These are phyloP conservation scores for Begonia fuchsioides DNA, from an alignment of 306 rosid species.

Conservation along the genomic window DNA sequence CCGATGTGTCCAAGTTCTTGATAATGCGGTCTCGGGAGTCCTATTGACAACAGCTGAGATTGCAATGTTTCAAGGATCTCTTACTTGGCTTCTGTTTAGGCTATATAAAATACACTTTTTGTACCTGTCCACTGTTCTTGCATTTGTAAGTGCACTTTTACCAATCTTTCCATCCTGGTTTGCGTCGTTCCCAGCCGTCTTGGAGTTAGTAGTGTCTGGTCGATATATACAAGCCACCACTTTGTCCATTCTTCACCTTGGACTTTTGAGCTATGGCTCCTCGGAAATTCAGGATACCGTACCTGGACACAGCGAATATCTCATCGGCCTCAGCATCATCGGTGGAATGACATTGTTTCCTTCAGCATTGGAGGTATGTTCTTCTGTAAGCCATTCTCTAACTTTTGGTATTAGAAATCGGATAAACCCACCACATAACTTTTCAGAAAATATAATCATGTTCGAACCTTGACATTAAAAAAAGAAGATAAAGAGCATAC, in stretches of 20 bases:
- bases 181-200: slow-evolving; percentile 70
- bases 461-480: no score
- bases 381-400: no score
- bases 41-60: slow-evolving; percentile 85
- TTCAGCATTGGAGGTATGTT: slow-evolving; percentile 72
- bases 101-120: slow-evolving; percentile 68
- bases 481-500: no score
- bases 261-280: slow-evolving; percentile 66
- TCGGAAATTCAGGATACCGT: slow-evolving; percentile 77
- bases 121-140: slow-evolving; percentile 81
- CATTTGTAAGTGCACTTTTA: slow-evolving; percentile 60
- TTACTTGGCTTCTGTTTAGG: slow-evolving; percentile 83
- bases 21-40: slow-evolving; percentile 81
- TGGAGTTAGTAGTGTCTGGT: slow-evolving; percentile 71
- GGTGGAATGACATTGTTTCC: slow-evolving; percentile 97
- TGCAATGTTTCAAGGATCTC: slow-evolving; percentile 77
- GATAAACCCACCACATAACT: no score
- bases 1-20: slow-evolving; percentile 85
- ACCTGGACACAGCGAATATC: slow-evolving; percentile 86
- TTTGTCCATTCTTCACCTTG: slow-evolving; percentile 51
- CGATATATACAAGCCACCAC: slow-evolving; percentile 47
- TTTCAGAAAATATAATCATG: no score
- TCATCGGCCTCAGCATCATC: slow-evolving; percentile 84
- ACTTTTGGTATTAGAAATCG: no score
- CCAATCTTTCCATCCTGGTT: slow-evolving; percentile 78